Base-by-base conservation (phyloP, 2,329 filamentous ascomycete genomes). In the Botryosphaeria dothidea region DNA sequence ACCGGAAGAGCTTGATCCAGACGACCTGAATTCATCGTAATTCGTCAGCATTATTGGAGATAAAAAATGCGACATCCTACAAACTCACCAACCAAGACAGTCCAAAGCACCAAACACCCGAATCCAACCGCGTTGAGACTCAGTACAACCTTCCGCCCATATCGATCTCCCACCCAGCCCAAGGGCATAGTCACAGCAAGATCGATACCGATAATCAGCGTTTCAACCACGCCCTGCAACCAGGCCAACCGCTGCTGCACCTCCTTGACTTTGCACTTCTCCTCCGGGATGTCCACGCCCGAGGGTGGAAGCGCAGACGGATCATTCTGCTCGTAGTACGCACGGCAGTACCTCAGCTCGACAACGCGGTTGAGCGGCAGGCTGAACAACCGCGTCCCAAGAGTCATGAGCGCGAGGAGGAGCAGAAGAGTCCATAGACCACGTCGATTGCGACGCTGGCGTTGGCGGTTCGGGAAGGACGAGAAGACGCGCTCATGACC, bases 171-270 rank as follows among this genome's bases (percentile, higher is more conserved):
- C 11, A 77, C 62, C 48, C 74, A 77, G 48, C 74, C 74, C 49
- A 77, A 73, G 0, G 75, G 75, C 54, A 77, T 73, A 2, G 75
- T 76, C 7, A 77, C 73, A 3, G 74, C 17, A 38, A 76, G 74
- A 66, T 77, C 74, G 74, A 45, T 52, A 1, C 75, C 69, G 19
- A 77, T 72, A n/a, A 71, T 62, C 15, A 73, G 72, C 7, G 76
- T 77, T 57, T 78, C 76, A 71, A 78, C 75, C 31, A 74, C 72
- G 0, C 85, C 85, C 65, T 85, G 82, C 4, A 86, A 76, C 77
- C 81, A 81, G 2, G 84, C 85, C 8, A 87, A 74, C 17, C 75
- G 74, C 63, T 81, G 75, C 70, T 87, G 85, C 4, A 87, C 78
- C 13, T 71, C 71, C 65, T 85, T 79, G 9, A 84, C 71, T 69